phyloP scores from a whole-genome alignment of 129 eudicot genomes.

The Flaveria robusta region DNA sequence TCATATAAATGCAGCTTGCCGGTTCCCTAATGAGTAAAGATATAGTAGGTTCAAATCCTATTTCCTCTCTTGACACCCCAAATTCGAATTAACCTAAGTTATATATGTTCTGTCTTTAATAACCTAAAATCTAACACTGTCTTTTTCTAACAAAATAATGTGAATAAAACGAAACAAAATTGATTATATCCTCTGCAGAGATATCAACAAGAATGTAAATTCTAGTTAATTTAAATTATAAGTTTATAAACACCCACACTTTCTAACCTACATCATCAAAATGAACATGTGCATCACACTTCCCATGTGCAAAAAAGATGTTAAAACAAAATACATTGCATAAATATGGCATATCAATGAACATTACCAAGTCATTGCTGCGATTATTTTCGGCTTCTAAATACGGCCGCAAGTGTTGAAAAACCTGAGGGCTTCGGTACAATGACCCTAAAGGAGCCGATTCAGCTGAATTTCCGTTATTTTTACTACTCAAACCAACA shows the following conservation, averaged over 20 bases:
- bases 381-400: conserved; percentile 72
- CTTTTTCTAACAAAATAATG: background rate
- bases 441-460: conserved; percentile 62
- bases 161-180: background rate
- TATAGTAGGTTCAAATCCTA: too few relatives aligned
- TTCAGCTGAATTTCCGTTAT: conserved; percentile 12
- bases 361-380: conserved; percentile 54
- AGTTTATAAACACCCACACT: too few relatives aligned
- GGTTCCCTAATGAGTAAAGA: background rate
- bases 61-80: too few relatives aligned
- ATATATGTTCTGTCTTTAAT: too few relatives aligned
- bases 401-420: conserved; percentile 76
- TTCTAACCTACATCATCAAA: too few relatives aligned
- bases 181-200: background rate
- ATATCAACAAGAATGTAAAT: background rate
- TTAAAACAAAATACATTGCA: too few relatives aligned
- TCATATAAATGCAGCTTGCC: background rate
- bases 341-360: too few relatives aligned
- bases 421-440: conserved; percentile 82
- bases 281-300: too few relatives aligned
- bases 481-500: conserved; percentile 38
- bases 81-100: too few relatives aligned
- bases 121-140: background rate
- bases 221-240: too few relatives aligned
- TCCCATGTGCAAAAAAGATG: too few relatives aligned